Percentiles rank a stretch among this genome's conserved stretches.
phyloP scores from a whole-genome alignment of 2,329 filamentous ascomycete genomes.

The Escovopsis sp. region DNA sequence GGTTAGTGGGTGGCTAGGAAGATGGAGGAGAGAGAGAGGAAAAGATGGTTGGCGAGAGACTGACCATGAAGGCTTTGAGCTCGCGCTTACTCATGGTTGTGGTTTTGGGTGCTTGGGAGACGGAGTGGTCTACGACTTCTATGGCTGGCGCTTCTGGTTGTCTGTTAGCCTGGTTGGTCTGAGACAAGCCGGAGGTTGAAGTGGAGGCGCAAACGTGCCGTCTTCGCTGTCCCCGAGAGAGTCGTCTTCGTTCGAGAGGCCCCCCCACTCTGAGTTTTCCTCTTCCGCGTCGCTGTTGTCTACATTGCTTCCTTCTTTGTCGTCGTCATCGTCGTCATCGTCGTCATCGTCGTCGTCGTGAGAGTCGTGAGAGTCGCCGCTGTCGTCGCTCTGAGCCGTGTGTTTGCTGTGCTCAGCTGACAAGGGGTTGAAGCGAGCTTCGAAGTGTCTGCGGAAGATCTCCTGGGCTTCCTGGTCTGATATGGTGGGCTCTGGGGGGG shows the following conservation, averaged over 20 bases:
- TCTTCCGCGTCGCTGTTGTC: slow-evolving; percentile 7
- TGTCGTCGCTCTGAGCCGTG: slow-evolving; percentile 4
- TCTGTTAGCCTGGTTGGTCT: background rate
- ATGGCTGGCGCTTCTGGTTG: slow-evolving; percentile 22
- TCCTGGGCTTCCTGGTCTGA: slow-evolving; percentile 47
- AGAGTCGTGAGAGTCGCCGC: slow-evolving; percentile 16
- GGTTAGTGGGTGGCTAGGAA: slow-evolving; percentile 3
- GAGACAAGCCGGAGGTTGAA: background rate
- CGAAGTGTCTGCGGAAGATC: slow-evolving; percentile 73
- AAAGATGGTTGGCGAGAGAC: slow-evolving; percentile 1
- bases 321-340: slow-evolving; percentile 12
- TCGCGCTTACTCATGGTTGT: slow-evolving; percentile 49
- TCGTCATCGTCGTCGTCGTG: slow-evolving; percentile 16
- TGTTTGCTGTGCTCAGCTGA: slow-evolving; percentile 14
- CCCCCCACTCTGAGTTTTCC: slow-evolving; percentile 15
- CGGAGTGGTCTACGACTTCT: slow-evolving; percentile 49
- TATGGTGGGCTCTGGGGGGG: slow-evolving; percentile 11
- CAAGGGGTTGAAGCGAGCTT: slow-evolving; percentile 72
- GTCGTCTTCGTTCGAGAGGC: slow-evolving; percentile 15
- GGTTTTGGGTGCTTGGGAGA: slow-evolving; percentile 20
- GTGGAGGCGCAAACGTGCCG: background rate
- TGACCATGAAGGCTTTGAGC: slow-evolving; percentile 64
- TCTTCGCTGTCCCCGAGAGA: slow-evolving; percentile 12
- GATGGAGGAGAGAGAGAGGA: background rate
- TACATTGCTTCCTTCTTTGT: slow-evolving; percentile 21